Percentiles rank a stretch among this genome's conserved stretches.
Conservation (phyloP, 805 yeast genomes). For the Cyberlindnera amylophila region DNA sequence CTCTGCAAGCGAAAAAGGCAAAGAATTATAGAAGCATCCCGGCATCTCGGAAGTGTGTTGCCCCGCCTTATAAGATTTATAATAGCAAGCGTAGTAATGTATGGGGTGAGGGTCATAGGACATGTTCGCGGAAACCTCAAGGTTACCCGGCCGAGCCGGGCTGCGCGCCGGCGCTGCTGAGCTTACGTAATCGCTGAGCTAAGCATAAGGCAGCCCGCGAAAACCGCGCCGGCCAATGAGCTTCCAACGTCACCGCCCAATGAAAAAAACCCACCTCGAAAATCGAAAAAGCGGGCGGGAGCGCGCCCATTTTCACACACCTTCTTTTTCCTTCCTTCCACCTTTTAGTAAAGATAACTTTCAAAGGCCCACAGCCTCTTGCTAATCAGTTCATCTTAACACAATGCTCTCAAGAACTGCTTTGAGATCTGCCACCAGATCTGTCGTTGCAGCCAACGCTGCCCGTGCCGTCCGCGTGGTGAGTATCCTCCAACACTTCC, state of each 20-base stretch:
- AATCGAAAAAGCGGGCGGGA: slow-evolving; percentile 9
- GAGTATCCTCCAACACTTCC: slow-evolving; percentile 32
- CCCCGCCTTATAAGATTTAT: too few species aligned
- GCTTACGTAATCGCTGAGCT: slow-evolving; percentile 1
- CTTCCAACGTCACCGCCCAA: slow-evolving; percentile 19
- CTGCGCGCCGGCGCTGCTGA: too few species aligned
- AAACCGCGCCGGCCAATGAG: slow-evolving; percentile 14
- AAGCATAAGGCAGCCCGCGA: neutral
- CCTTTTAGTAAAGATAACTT: slow-evolving; percentile 1
- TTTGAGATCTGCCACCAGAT: slow-evolving; percentile 81
- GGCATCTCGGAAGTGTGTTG: neutral
- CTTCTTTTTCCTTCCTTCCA: slow-evolving; percentile 8
- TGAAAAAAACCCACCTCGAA: slow-evolving; percentile 21
- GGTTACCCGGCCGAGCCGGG: neutral
- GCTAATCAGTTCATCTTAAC: slow-evolving; percentile 6
- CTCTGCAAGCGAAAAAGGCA: too few species aligned
- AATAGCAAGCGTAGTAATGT: too few species aligned
- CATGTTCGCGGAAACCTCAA: neutral
- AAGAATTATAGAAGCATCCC: too few species aligned
- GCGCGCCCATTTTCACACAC: slow-evolving; percentile 22
- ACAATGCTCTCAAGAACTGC: slow-evolving; percentile 83
- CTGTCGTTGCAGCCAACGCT: slow-evolving; percentile 58
- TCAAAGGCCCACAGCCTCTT: slow-evolving; percentile 13
- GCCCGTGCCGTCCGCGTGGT: slow-evolving; percentile 38
- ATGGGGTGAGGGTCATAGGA: too few species aligned